Conservation (phyloP, 305 asterid genomes). For the Stenogyne calaminthoides region DNA sequence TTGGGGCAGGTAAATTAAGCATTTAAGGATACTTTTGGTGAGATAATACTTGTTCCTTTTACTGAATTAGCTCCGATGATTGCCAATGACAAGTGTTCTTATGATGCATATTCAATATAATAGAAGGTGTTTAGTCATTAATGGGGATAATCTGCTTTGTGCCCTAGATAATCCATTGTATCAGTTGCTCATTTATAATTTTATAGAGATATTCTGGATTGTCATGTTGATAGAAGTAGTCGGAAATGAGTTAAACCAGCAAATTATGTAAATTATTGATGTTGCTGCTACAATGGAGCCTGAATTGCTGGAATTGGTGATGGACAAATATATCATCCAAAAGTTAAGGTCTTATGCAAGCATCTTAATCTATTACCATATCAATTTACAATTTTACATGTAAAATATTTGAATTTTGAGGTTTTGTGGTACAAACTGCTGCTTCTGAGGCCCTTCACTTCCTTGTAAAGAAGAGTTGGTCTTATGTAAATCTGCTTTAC, state of each 20-base stretch:
- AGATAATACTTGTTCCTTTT: slow-evolving; percentile 1
- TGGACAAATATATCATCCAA: slow-evolving; percentile 9
- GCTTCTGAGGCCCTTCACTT: slow-evolving; percentile 8
- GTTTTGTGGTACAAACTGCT: slow-evolving; percentile 11
- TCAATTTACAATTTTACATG: background rate
- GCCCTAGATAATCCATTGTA: slow-evolving; percentile 3
- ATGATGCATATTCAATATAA: slow-evolving; percentile 14
- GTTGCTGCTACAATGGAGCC: slow-evolving; percentile 9
- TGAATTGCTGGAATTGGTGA: slow-evolving; percentile 22
- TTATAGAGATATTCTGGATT: slow-evolving; percentile 6
- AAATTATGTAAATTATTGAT: slow-evolving; percentile 11
- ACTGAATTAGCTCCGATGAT: slow-evolving; percentile 15
- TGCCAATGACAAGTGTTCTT: background rate
- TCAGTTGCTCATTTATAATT: slow-evolving; percentile 1
- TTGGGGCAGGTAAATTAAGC: slow-evolving; percentile 89
- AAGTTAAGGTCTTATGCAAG: background rate
- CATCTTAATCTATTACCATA: slow-evolving; percentile 3
- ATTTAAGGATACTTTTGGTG: slow-evolving; percentile 15
- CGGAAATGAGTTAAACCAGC: slow-evolving; percentile 8
- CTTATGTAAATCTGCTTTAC: no score
- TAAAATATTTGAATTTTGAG: background rate
- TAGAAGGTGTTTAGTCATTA: background rate
- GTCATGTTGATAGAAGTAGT: background rate
- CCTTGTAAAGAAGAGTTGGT: background rate
- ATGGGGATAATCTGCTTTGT: slow-evolving; percentile 22